Evolutionary conservation across 202 grass and related monocot species (phyloP), one percentile per base, ranked within the genome.

Genomic region (Bolboschoenoplectus hybrid): DNA sequence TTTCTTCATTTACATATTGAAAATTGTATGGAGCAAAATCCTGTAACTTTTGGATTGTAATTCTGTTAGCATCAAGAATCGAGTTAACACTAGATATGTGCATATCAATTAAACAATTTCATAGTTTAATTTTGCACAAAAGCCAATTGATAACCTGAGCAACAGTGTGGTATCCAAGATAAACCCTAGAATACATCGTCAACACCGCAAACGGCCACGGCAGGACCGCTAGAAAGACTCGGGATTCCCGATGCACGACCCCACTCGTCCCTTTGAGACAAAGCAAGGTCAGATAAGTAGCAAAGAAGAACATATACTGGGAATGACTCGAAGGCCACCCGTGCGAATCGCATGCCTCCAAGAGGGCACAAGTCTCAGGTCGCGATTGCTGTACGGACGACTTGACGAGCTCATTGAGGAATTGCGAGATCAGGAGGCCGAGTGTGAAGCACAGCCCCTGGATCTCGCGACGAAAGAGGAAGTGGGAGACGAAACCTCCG

Each of bases 221-320:
- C 43, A 98, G 14, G 55, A 88, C 52, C 9, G 91, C 85, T 49
- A 95, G 66, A 52, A 98, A 40, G 34, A 81, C 82, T 12, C 89
- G 57, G 39, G 88, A 88, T 0, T 12, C 16, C 7, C 56, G 46
- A 12, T 68, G 63, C 34, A 6, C 49, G 4, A 53, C 50, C 2
- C 74, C 74, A 0, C 47, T 44, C 47, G 87, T 78, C 0, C 84
- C 82, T 19, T 75, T 61, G 78, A 93, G 82, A 53, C 86, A 78
- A 38, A 98, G 90, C 39, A 95, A 85, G 45, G 96, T 91, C 63
- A 95, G 87, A 67, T 95, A 98, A 83, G 91, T 85, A 65, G 96
- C 96, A 50, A 98, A 98, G 93, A 98, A 98, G 89, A 98, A 95
- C 84, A 70, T 91, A 84, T 98, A 98, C 86, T 98, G 96, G 64